Evolutionary conservation across 2,329 filamentous ascomycete genomes (phyloP).

Genomic region (Aureobasidium sp.): DNA sequence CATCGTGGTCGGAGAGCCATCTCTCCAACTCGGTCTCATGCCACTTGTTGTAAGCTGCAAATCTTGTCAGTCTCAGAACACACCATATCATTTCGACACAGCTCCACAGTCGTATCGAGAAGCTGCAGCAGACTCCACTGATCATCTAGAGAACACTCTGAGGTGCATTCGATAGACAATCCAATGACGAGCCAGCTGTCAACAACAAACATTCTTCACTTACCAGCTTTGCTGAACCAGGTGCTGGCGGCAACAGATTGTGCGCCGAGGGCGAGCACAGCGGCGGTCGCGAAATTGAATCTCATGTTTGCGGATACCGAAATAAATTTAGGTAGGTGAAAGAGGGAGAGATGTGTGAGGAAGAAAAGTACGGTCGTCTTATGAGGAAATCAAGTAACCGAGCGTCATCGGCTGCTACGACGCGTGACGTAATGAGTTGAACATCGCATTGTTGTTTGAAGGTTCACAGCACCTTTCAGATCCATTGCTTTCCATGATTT

Average conservation of each 20-base stretch:
- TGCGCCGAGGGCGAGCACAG: conserved; percentile 64
- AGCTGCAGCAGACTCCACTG: background rate
- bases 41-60: conserved; percentile 92
- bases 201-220: conserved; percentile 29
- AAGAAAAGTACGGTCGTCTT: no score
- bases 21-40: conserved; percentile 95
- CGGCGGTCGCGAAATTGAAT: conserved; percentile 58
- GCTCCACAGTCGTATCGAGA: background rate
- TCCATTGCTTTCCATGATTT: no score
- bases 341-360: no score
- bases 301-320: conserved; percentile 53
- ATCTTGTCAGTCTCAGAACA: background rate
- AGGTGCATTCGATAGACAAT: background rate
- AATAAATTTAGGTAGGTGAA: background rate
- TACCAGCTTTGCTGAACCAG: conserved; percentile 84
- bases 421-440: no score
- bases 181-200: background rate
- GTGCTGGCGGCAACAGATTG: conserved; percentile 62
- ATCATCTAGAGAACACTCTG: background rate
- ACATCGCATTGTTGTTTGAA: no score
- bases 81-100: background rate
- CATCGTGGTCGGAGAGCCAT: conserved; percentile 87
- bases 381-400: no score
- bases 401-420: no score
- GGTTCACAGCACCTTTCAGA: no score